These are phyloP conservation scores for Pseudopediastrum boryanum DNA, from an alignment of 139 green algal genomes.

Conservation along the genomic window DNA sequence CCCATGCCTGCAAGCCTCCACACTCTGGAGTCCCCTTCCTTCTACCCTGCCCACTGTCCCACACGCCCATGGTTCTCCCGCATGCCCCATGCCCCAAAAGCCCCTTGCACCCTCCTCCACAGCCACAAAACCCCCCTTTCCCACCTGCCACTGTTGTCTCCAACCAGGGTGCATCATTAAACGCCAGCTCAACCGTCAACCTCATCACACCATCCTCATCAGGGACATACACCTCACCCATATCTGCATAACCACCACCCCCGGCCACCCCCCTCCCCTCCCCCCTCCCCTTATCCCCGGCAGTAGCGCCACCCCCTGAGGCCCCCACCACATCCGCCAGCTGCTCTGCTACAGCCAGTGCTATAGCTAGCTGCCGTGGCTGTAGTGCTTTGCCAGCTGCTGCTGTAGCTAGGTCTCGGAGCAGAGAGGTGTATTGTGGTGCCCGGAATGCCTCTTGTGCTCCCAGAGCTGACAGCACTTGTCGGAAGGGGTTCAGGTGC, in stretches of 20 bases:
- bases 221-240: constrained; percentile 54
- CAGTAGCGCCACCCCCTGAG: constrained; percentile 31
- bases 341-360: constrained; percentile 57
- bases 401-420: constrained; percentile 40
- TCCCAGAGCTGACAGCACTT: constrained; percentile 65
- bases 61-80: too few relatives aligned
- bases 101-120: too few relatives aligned
- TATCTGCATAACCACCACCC: not conserved
- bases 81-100: too few relatives aligned
- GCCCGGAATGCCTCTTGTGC: constrained; percentile 62
- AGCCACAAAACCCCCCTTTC: too few relatives aligned
- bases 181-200: constrained; percentile 58
- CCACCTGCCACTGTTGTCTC: constrained; percentile 14
- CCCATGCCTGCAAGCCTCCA: too few relatives aligned
- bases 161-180: constrained; percentile 84
- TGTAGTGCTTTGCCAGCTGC: constrained; percentile 37
- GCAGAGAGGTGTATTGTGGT: constrained; percentile 61
- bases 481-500: constrained; percentile 74
- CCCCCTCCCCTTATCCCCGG: constrained; percentile 2
- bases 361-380: constrained; percentile 51
- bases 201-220: constrained; percentile 60
- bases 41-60: too few relatives aligned
- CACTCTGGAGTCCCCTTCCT: too few relatives aligned
- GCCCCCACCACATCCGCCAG: constrained; percentile 32
- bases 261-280: constrained; percentile 20